Conservation (phyloP, 2,329 filamentous ascomycete genomes). For the Colletotrichum melonis region DNA sequence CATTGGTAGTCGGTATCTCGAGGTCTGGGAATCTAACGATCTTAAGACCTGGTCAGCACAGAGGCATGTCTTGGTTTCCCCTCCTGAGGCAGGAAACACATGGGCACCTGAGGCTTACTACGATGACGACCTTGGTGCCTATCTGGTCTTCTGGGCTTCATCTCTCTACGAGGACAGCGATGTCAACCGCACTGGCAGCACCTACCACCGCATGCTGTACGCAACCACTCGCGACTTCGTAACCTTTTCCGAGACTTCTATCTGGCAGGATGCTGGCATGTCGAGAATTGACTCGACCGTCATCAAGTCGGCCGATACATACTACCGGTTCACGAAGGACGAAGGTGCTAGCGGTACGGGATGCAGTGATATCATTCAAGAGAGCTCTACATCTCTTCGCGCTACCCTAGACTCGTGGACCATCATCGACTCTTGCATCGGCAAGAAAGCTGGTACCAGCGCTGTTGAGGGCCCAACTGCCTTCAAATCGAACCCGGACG, state of each 20-base stretch:
- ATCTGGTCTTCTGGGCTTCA: conserved; percentile 58
- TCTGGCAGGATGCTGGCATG: conserved; percentile 64
- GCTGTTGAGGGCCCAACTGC: conserved; percentile 63
- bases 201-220: conserved; percentile 66
- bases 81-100: conserved; percentile 61
- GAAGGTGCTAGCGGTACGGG: conserved; percentile 60
- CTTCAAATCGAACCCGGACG: conserved; percentile 61
- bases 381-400: conserved; percentile 55
- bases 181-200: conserved; percentile 50
- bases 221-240: conserved; percentile 62
- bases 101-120: conserved; percentile 66
- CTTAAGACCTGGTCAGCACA: conserved; percentile 63
- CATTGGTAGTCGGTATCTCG: conserved; percentile 60
- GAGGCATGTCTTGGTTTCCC: conserved; percentile 60
- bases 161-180: conserved; percentile 55
- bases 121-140: conserved; percentile 53
- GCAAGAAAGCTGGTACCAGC: conserved; percentile 58
- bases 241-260: conserved; percentile 57
- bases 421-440: conserved; percentile 59
- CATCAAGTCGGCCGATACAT: conserved; percentile 52
- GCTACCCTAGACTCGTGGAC: conserved; percentile 56
- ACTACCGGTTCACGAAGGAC: conserved; percentile 67
- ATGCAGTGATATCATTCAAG: conserved; percentile 66
- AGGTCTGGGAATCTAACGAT: conserved; percentile 64
- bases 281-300: conserved; percentile 66